Evolutionary conservation across 1,284 basidiomycete species (phyloP), one percentile per base, ranked within the genome.

Genomic region (Moesziomyces parantarcticus): DNA sequence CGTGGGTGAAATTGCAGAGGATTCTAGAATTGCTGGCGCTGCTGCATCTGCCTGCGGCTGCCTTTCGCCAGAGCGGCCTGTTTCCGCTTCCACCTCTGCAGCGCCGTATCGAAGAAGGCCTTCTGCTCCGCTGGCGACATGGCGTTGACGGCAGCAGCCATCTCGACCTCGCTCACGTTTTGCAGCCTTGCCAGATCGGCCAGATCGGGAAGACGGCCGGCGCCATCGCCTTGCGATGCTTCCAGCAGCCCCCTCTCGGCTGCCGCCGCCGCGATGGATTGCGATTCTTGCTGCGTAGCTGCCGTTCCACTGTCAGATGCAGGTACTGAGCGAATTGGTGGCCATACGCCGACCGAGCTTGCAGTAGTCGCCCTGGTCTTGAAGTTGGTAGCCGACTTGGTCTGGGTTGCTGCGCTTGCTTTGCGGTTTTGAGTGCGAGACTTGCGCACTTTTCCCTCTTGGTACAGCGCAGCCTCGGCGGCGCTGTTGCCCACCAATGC

Each of bases 21-120:
- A 52, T 46, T 34, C 50, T 44, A 67, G 36, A 67, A 67, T 45
- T 53, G 48, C 49, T 53, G 48, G 48, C 45, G 63, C n/a, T 50
- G 48, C 32, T 59, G 52, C 42, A 57, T 54, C 50, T 48, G 1
- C 32, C 43, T 18, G 52, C 62, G n/a, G 48, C 46, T 46, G n/a
- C 43, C 46, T 46, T 50, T 53, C 1, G 44, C 34, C 14, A 40
- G 21, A n/a, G 44, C 54, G 7, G 32, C 21, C 8, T 44, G 43
- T 43, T 61, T 57, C n/a, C 58, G 50, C 21, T 56, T 60, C 64
- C 64, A 67, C 3, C 54, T 50, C 9, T 58, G 53, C 42, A 67
- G 40, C 25, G 64, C 64, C 21, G 56, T 42, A 50, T 58, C 58
- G 29, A 67, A 67, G 54, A 60, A 67, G 1, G 45, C 58, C n/a